A percentile compares a stretch with the other conserved stretches of the same genome.
phyloP scores from a whole-genome alignment of 805 yeast species.

The Brettanomyces naardenensis region DNA sequence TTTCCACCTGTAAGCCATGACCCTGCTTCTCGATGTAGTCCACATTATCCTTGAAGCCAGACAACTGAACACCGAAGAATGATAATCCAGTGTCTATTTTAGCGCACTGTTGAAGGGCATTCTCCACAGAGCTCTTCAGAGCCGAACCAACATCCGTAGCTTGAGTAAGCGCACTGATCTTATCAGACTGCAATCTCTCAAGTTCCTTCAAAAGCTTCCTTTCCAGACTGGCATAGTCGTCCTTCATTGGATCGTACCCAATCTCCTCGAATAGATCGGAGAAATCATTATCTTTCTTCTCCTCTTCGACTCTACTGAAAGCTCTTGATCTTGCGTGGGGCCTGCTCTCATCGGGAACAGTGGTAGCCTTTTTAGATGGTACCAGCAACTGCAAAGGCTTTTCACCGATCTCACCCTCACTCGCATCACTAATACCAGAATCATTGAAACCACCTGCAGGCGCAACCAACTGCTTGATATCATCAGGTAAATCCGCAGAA shows the following conservation, averaged over 20 bases:
- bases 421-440: not conserved
- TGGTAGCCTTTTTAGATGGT: not conserved
- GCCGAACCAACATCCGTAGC: constrained; percentile 29
- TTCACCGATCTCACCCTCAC: not conserved
- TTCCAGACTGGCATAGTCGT: constrained; percentile 52
- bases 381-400: not conserved
- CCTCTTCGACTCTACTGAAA: constrained; percentile 19
- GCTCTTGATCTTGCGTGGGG: constrained; percentile 21
- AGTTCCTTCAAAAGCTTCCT: constrained; percentile 52
- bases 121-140: constrained; percentile 33
- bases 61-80: constrained; percentile 51
- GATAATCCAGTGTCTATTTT: constrained; percentile 46
- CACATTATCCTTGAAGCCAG: constrained; percentile 60
- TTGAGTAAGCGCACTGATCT: constrained; percentile 47
- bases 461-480: constrained; percentile 6
- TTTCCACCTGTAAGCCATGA: constrained; percentile 74
- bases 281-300: constrained; percentile 25
- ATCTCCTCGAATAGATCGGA: constrained; percentile 72
- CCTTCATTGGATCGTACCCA: constrained; percentile 59
- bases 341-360: not conserved
- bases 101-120: constrained; percentile 46
- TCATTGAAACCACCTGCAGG: constrained; percentile 6
- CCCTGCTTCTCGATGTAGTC: constrained; percentile 65
- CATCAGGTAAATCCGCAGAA: constrained; percentile 3
- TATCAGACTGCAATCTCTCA: constrained; percentile 52